Evolutionary conservation across 31 red algal genomes (phyloP), one percentile per base, ranked within the genome.

Genomic region (Endocladia muricata): DNA sequence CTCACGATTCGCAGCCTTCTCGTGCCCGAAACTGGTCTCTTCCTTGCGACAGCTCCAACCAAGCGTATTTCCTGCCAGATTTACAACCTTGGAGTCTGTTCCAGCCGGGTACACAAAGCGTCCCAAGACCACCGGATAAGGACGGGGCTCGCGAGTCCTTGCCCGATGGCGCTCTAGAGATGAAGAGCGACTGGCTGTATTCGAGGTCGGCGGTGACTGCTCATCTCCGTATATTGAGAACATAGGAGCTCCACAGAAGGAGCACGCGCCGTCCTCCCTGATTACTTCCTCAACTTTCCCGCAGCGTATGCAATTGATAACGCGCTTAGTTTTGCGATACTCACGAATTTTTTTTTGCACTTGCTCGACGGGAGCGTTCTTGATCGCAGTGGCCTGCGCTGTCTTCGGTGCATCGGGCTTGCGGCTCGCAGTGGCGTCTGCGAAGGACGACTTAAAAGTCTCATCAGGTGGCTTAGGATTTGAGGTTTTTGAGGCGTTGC

Each of bases 211-310:
- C n/a, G 7, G 30, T 6, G 22, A 37, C n/a, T 73, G 25, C 41
- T 73, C 38, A 21, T n/a, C 19, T 4, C 35, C 68, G 22, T 33
- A 52, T 32, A 73, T 73, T 33, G 68, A 21, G 52, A 73, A 73
- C 38, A 73, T 48, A 8, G 68, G 25, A 21, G n/a, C 41, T 21
- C 41, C 38, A 51, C 68, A 73, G 52, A 73, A 73, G 21, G 68
- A 47, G n/a, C 68, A 73, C 41, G 68, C 68, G 38, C 68, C 68
- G 35, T 73, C 68, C 68, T 73, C 44, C 21, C 38, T 25, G 7
- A 73, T 19, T 4, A 54, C 21, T 23, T 28, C 29, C 35, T 73
- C 41, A n/a, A 73, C 52, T 15, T 73, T 31, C 21, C 68, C 68
- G 38, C 68, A 73, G 25, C 29, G 19, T n/a, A 73, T 28, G 40